These are phyloP conservation scores for Cornus florida DNA, from an alignment of 148 eudicot species.

Conservation along the genomic window DNA sequence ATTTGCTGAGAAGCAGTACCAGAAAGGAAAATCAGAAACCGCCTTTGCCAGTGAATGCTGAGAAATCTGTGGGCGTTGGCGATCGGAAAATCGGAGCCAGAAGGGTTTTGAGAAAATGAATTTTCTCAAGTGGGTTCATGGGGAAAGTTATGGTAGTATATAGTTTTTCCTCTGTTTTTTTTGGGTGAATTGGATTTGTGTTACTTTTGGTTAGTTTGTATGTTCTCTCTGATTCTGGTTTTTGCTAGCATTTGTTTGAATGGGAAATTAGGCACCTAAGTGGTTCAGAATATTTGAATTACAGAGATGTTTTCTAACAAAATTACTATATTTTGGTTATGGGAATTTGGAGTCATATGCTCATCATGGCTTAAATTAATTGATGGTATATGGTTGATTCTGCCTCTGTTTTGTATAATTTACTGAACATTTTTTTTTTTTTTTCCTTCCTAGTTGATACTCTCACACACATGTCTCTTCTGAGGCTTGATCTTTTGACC, in stretches of 20 bases:
- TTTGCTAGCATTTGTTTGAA: not conserved
- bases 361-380: too few species aligned
- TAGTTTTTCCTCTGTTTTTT: not conserved
- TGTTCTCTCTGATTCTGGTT: not conserved
- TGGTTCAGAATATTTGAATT: slow-evolving; percentile 21
- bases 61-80: slow-evolving; percentile 25
- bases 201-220: not conserved
- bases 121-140: too few species aligned
- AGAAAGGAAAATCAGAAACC: slow-evolving; percentile 67
- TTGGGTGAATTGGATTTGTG: not conserved
- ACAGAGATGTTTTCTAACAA: not conserved
- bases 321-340: not conserved
- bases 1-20: slow-evolving; percentile 58
- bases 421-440: too few species aligned
- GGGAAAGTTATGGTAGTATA: too few species aligned
- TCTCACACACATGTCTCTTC: too few species aligned
- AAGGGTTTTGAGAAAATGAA: slow-evolving; percentile 38
- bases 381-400: too few species aligned
- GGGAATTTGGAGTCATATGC: not conserved
- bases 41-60: slow-evolving; percentile 58
- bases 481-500: too few species aligned
- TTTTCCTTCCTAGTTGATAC: too few species aligned
- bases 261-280: slow-evolving; percentile 7
- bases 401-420: too few species aligned
- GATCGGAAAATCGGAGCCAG: slow-evolving; percentile 42